Percentiles rank a stretch among this genome's conserved stretches.
Conservation (phyloP, 2,329 filamentous ascomycete species). For the Ambrosiella beaveri region DNA sequence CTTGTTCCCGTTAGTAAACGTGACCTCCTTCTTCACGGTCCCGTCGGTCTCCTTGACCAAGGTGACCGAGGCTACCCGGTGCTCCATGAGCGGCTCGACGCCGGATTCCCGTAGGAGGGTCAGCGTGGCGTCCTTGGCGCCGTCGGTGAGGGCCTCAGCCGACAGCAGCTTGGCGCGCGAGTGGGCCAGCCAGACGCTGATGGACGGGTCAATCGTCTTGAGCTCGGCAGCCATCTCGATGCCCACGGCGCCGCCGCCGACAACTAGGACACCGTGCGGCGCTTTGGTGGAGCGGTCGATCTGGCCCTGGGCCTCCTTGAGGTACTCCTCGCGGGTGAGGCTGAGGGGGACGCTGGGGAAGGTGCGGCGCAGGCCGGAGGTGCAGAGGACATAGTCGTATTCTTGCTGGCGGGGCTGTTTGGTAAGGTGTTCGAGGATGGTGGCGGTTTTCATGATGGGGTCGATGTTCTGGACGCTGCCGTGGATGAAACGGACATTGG, state of each 20-base stretch:
- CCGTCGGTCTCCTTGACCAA: conserved; percentile 29
- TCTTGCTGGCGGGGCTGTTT: conserved; percentile 25
- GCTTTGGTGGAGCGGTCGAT: conserved; percentile 36
- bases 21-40: conserved; percentile 28
- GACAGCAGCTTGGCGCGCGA: conserved; percentile 54
- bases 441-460: conserved; percentile 38
- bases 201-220: conserved; percentile 46
- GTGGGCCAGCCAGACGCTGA: conserved; percentile 57
- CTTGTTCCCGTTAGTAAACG: conserved; percentile 41
- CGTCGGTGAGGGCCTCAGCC: conserved; percentile 52
- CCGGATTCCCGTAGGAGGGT: conserved; percentile 42
- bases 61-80: conserved; percentile 34
- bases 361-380: conserved; percentile 49
- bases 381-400: conserved; percentile 64
- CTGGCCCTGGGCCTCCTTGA: conserved; percentile 43
- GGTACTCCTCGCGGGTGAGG: conserved; percentile 41
- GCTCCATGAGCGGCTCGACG: conserved; percentile 46
- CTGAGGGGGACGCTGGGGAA: conserved; percentile 61
- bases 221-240: conserved; percentile 70
- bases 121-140: conserved; percentile 46
- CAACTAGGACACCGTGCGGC: conserved; percentile 44
- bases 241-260: conserved; percentile 65
- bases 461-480: conserved; percentile 47
- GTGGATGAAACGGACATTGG: conserved; percentile 46
- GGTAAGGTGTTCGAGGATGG: conserved; percentile 32